These are phyloP conservation scores for Boehmeria nivea DNA, from an alignment of 306 rosid genomes.

Conservation along the genomic window DNA sequence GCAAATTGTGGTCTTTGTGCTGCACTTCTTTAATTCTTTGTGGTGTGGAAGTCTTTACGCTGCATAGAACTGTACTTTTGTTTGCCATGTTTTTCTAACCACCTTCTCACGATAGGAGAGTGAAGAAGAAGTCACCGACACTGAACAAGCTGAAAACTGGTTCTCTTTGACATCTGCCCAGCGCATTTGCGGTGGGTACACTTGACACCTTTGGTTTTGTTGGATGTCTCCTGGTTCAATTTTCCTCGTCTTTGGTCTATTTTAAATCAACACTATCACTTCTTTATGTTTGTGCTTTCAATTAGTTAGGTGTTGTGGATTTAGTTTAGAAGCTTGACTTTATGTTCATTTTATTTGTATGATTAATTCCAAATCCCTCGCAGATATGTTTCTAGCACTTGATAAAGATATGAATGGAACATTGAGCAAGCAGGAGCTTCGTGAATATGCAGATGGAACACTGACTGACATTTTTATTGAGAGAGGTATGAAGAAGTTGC, in stretches of 20 bases:
- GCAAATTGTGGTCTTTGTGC: not conserved
- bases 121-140: constrained; percentile 97
- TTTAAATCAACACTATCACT: too few species aligned
- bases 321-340: constrained; percentile 1
- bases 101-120: constrained; percentile 59
- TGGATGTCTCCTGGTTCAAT: too few species aligned
- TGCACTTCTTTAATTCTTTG: not conserved
- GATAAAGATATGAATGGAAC: constrained; percentile 75
- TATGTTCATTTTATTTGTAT: constrained; percentile 4
- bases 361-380: constrained; percentile 18
- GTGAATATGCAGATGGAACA: constrained; percentile 94
- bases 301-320: constrained; percentile 10
- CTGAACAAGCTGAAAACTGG: constrained; percentile 99
- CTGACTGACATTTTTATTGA: constrained; percentile 93
- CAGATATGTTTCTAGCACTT: constrained; percentile 92
- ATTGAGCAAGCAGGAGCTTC: constrained; percentile 95
- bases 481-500: constrained; percentile 58
- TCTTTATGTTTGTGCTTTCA: constrained; percentile 5
- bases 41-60: not conserved
- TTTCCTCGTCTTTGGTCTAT: too few species aligned
- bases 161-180: constrained; percentile 95
- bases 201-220: constrained; percentile 13
- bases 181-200: constrained; percentile 89
- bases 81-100: not conserved
- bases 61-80: constrained; percentile 3